Base-by-base conservation (phyloP, 75 land plant genomes). In the Picea sitchensis region DNA sequence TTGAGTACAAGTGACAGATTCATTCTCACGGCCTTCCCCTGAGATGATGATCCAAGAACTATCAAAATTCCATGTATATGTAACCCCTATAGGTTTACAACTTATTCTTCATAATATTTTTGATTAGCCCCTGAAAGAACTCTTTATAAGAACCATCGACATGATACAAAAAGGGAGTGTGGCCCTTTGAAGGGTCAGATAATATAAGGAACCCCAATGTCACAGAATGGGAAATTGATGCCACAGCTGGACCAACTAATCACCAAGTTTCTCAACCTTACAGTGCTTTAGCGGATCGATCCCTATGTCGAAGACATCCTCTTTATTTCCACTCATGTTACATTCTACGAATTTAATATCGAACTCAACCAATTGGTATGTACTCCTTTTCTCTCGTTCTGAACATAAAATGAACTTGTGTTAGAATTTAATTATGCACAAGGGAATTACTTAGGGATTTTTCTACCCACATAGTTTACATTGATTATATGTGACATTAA, bases 231-330 rank as follows among this genome's bases (percentile, higher is more conserved):
- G 77, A 97, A 95, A 79, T 74, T 94, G 87, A 88, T 83, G 86
- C 93, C 93, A 17, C 83, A 91, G 65, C 81, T 91, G 65, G 95
- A 97, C 78, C 90, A 92, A 80, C 78, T 90, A 69, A 91, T 87
- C 86, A 97, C 99, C 30, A 93, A 92, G 76, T 79, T 88, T 72
- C 95, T 97, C 61, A 97, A 97, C 76, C 90, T 92, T 23, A 97
- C 98, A 0, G 99, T 97, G 12, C 86, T 97, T 44, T 95, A 95
- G 86, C 77, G 98, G 73, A 90, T 91, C 81, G 98, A 97, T 81
- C 90, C 93, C 38, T 90, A 86, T 80, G 88, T 97, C 51, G 98
- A 97, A 72, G 94, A 97, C 76, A 97, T 97, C 78, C 92, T 97
- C 80, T 86, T 91, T 73, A 97, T 95, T 21, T 92, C 99, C 9